A percentile compares a stretch with the other conserved stretches of the same genome.
Conservation (phyloP, 306 rosid species). For the Calophaca sinica region DNA sequence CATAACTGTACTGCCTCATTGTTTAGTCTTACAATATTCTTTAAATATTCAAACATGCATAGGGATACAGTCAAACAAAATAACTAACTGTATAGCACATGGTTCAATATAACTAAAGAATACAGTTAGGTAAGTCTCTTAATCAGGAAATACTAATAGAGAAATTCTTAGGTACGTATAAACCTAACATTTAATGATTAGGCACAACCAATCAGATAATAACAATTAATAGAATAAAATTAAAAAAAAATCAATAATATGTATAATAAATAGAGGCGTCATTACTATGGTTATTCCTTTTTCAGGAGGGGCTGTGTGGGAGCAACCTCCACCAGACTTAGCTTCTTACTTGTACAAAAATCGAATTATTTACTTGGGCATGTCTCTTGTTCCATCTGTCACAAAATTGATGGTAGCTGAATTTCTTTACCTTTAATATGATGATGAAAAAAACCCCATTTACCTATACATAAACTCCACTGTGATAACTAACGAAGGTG, state of each 20-base stretch:
- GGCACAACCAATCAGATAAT: too few species aligned
- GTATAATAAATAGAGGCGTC: too few species aligned
- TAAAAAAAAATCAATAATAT: too few species aligned
- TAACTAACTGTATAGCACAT: too few species aligned
- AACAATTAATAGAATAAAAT: too few species aligned
- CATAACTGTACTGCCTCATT: slow-evolving; percentile 45
- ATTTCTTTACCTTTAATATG: slow-evolving; percentile 90
- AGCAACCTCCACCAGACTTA: slow-evolving; percentile 96
- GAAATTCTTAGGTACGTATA: too few species aligned
- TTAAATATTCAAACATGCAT: slow-evolving; percentile 28
- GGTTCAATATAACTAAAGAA: too few species aligned
- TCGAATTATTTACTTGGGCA: slow-evolving; percentile 93
- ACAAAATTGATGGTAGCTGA: slow-evolving; percentile 93
- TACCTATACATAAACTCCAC: slow-evolving; percentile 94
- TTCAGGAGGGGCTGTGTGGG: slow-evolving; percentile 85
- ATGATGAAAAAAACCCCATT: slow-evolving; percentile 79
- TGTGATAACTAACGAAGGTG: slow-evolving; percentile 95
- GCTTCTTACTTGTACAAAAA: slow-evolving; percentile 93
- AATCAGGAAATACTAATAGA: too few species aligned
- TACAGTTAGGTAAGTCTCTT: too few species aligned
- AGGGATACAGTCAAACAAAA: slow-evolving; percentile 48
- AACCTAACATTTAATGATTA: too few species aligned
- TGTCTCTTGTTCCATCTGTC: slow-evolving; percentile 93
- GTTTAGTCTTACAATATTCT: slow-evolving; percentile 39
- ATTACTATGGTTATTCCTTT: slow-evolving; percentile 99